Evolutionary conservation across 805 yeast species (phyloP).

Genomic region (Jamesozyma rosinii): DNA sequence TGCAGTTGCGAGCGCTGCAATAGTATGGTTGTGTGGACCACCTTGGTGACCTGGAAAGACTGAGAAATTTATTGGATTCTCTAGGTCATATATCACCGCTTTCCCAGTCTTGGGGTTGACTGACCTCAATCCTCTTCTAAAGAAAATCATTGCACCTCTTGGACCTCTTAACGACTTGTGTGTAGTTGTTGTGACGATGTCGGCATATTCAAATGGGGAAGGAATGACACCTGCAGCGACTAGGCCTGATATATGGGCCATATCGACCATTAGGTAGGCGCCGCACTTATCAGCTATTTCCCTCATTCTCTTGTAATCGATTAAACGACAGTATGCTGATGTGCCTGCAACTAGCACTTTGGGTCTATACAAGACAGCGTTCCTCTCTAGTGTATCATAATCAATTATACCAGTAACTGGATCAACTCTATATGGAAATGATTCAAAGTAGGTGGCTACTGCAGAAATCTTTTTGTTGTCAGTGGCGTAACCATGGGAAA

Average conservation of each 20-base stretch:
- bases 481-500: constrained; percentile 96
- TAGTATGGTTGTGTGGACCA: constrained; percentile 99
- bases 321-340: constrained; percentile 90
- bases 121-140: constrained; percentile 87
- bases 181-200: constrained; percentile 94
- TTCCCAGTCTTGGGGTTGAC: constrained; percentile 83
- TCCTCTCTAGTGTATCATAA: constrained; percentile 86
- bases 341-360: constrained; percentile 95
- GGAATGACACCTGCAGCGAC: constrained; percentile 92
- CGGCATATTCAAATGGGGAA: constrained; percentile 93
- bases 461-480: constrained; percentile 86
- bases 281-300: constrained; percentile 94
- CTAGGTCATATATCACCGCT: constrained; percentile 83
- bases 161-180: constrained; percentile 98
- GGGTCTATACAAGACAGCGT: constrained; percentile 87
- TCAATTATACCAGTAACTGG: constrained; percentile 88
- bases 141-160: constrained; percentile 99
- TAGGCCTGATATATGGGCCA: constrained; percentile 97
- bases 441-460: constrained; percentile 90
- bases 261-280: constrained; percentile 89
- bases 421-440: constrained; percentile 95
- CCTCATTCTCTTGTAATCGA: constrained; percentile 93
- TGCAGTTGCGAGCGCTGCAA: constrained; percentile 95
- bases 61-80: constrained; percentile 88
- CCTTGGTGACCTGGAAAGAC: constrained; percentile 99